These are phyloP conservation scores for Irpex sp. DNA, from an alignment of 1,284 basidiomycete genomes.

Conservation along the genomic window DNA sequence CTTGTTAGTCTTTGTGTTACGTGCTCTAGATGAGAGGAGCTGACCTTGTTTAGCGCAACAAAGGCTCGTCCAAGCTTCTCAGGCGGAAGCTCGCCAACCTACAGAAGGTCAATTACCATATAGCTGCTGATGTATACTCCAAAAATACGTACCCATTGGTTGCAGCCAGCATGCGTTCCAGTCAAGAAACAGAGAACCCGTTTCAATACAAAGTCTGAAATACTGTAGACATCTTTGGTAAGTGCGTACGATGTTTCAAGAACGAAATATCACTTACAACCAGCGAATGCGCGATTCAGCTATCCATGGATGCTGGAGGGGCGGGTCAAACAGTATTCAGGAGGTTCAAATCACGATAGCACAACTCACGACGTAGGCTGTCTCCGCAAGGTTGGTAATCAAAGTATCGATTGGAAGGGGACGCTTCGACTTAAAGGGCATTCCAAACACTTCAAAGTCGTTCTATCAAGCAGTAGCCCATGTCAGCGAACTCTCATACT, in stretches of 20 bases:
- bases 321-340: neutral
- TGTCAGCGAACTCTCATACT: neutral
- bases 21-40: neutral
- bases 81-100: conserved; percentile 54
- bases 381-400: conserved; percentile 53
- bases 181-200: conserved; percentile 57
- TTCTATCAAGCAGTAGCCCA: conserved; percentile 28
- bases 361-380: conserved; percentile 44
- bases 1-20: neutral
- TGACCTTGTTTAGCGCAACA: conserved; percentile 45
- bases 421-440: conserved; percentile 33
- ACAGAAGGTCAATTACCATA: neutral
- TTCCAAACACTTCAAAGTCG: conserved; percentile 55
- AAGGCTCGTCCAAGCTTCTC: conserved; percentile 54
- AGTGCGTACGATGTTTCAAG: neutral
- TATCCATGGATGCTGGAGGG: conserved; percentile 47
- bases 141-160: conserved; percentile 47
- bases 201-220: conserved; percentile 62
- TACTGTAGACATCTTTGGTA: conserved; percentile 21
- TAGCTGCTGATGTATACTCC: neutral
- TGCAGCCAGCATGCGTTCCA: conserved; percentile 57
- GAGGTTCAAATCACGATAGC: neutral
- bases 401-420: conserved; percentile 56
- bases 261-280: conserved; percentile 36
- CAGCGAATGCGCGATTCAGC: conserved; percentile 51